Percentiles rank a stretch among this genome's conserved stretches.
phyloP scores from a whole-genome alignment of 169 alveolate genomes.

The Plasmodium malariae region DNA sequence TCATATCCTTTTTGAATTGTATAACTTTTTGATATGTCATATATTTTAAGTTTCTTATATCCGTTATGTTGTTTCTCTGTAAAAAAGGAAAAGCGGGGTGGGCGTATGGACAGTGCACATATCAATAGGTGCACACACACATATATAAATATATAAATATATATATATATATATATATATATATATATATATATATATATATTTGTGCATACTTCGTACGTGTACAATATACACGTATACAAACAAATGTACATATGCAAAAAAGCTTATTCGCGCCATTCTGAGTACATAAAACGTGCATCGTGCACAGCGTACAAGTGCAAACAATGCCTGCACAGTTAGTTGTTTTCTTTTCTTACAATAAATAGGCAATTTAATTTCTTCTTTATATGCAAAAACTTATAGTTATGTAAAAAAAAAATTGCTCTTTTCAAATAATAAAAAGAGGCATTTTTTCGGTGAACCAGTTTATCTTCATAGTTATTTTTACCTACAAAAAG shows the following conservation, averaged over 20 bases:
- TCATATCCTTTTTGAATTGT: constrained; percentile 70
- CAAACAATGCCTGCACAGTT: no score
- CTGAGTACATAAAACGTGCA: no score
- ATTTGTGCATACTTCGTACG: not conserved
- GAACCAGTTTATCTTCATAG: constrained; percentile 27
- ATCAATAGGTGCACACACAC: not conserved
- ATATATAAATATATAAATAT: not conserved
- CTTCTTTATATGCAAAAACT: constrained; percentile 58
- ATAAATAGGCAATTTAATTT: constrained; percentile 44
- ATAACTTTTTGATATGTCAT: constrained; percentile 53
- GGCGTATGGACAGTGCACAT: no score
- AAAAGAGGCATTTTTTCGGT: constrained; percentile 47
- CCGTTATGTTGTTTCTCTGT: constrained; percentile 64
- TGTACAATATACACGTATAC: no score
- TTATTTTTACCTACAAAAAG: constrained; percentile 14
- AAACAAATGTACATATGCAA: no score
- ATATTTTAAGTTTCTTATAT: constrained; percentile 40
- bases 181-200: not conserved
- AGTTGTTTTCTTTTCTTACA: constrained; percentile 41
- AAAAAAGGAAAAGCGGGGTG: not conserved
- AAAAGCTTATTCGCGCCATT: no score
- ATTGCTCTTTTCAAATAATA: constrained; percentile 68
- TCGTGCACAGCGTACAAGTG: no score
- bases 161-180: not conserved
- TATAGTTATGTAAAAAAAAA: constrained; percentile 58